phyloP scores from a whole-genome alignment of 1,139 yeast genomes.

The Geotrichum cucujoidarum region DNA sequence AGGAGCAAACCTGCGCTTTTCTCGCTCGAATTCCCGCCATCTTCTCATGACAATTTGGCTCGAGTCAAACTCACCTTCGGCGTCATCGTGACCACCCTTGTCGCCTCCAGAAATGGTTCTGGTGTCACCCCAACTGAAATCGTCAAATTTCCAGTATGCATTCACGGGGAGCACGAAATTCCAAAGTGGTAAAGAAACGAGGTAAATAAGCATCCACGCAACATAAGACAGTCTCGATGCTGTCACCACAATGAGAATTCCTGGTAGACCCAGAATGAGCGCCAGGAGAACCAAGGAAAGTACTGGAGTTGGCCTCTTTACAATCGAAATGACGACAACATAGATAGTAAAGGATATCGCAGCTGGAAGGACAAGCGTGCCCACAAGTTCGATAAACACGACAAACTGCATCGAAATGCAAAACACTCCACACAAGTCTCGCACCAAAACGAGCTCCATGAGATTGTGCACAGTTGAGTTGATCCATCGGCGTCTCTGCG shows the following conservation, averaged over 20 bases:
- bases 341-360: constrained; percentile 79
- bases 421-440: constrained; percentile 37
- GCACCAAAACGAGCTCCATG: constrained; percentile 33
- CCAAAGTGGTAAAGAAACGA: constrained; percentile 83
- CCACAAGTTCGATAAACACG: constrained; percentile 34
- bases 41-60: constrained; percentile 81
- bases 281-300: constrained; percentile 71
- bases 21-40: constrained; percentile 91
- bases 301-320: constrained; percentile 73
- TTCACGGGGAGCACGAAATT: constrained; percentile 79
- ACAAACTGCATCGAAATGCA: constrained; percentile 38
- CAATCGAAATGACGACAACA: constrained; percentile 65
- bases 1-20: constrained; percentile 27
- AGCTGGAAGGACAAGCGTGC: constrained; percentile 68
- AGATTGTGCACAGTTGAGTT: constrained; percentile 38
- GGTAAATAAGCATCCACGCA: constrained; percentile 70
- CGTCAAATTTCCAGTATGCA: constrained; percentile 92
- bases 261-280: constrained; percentile 79
- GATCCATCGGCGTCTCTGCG: constrained; percentile 40
- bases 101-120: constrained; percentile 62
- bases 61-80: constrained; percentile 81
- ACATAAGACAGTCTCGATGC: constrained; percentile 67
- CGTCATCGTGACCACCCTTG: constrained; percentile 56
- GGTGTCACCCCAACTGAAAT: constrained; percentile 94
- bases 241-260: constrained; percentile 68